Conservation (phyloP, 78 protist species). For the slime mould (Dictyostelium discoideum) region DNA sequence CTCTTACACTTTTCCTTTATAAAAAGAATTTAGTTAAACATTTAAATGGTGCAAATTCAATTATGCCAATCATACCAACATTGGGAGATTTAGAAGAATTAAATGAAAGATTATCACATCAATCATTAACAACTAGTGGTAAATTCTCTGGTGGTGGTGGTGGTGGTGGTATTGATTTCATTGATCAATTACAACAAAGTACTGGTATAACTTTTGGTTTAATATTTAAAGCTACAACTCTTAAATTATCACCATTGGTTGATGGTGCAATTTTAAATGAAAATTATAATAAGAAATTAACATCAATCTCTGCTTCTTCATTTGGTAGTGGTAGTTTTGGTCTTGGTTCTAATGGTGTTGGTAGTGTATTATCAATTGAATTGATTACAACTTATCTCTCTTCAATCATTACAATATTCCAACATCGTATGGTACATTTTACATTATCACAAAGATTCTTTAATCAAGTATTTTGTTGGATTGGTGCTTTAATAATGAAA, state of each 20-base stretch:
- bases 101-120: neutral
- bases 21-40: neutral
- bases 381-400: slow-evolving; percentile 8
- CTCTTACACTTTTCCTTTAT: slow-evolving; percentile 13
- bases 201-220: slow-evolving; percentile 51
- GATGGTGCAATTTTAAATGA: slow-evolving; percentile 63
- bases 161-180: neutral
- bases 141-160: neutral
- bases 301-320: neutral
- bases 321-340: neutral
- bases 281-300: slow-evolving; percentile 40
- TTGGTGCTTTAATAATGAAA: slow-evolving; percentile 16
- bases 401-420: slow-evolving; percentile 38
- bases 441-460: slow-evolving; percentile 70
- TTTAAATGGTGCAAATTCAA: neutral
- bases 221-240: neutral
- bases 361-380: neutral
- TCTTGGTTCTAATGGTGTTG: neutral
- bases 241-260: slow-evolving; percentile 4
- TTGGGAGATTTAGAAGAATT: slow-evolving; percentile 23
- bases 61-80: slow-evolving; percentile 30
- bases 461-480: slow-evolving; percentile 63
- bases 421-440: slow-evolving; percentile 57
- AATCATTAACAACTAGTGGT: neutral
- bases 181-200: slow-evolving; percentile 26